Percentiles rank a stretch among this genome's conserved stretches.
Evolutionary conservation across 1,139 yeast genomes (phyloP).

Genomic region (Blastobotrys capitulatus): DNA sequence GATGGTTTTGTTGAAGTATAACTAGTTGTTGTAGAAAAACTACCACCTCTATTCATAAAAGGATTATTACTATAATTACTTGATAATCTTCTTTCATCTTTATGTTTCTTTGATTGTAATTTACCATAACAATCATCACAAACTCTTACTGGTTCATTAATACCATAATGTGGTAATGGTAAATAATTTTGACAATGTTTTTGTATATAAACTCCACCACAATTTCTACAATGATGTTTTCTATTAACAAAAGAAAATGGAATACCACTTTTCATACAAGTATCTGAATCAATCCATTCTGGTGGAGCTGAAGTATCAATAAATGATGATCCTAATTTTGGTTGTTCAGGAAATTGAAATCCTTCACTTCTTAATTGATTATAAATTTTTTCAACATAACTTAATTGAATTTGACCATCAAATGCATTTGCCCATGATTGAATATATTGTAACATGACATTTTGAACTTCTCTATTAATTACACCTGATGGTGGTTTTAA

Average conservation of each 20-base stretch:
- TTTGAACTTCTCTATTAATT: slow-evolving; percentile 53
- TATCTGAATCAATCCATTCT: slow-evolving; percentile 94
- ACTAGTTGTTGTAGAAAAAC: no score
- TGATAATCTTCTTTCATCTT: not conserved
- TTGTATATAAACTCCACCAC: slow-evolving; percentile 93
- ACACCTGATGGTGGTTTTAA: slow-evolving; percentile 29
- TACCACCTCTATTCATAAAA: not conserved
- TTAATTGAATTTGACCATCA: slow-evolving; percentile 60
- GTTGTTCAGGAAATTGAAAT: slow-evolving; percentile 51
- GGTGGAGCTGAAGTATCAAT: slow-evolving; percentile 93
- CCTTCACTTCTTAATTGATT: slow-evolving; percentile 55
- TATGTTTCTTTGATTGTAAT: slow-evolving; percentile 25
- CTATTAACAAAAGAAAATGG: slow-evolving; percentile 77
- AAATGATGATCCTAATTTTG: slow-evolving; percentile 45
- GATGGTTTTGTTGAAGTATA: not conserved
- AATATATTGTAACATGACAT: slow-evolving; percentile 54
- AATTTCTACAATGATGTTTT: slow-evolving; percentile 93
- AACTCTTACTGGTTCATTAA: slow-evolving; percentile 83
- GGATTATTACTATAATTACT: not conserved
- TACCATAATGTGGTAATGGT: slow-evolving; percentile 79
- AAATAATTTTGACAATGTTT: slow-evolving; percentile 67
- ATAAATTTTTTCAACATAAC: slow-evolving; percentile 60
- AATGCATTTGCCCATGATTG: slow-evolving; percentile 78
- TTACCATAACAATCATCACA: slow-evolving; percentile 84
- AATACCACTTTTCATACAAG: slow-evolving; percentile 89